Percentiles rank a stretch among this genome's conserved stretches.
phyloP scores from a whole-genome alignment of 2,329 filamentous ascomycete species.

The Mycosphaerella sp. region DNA sequence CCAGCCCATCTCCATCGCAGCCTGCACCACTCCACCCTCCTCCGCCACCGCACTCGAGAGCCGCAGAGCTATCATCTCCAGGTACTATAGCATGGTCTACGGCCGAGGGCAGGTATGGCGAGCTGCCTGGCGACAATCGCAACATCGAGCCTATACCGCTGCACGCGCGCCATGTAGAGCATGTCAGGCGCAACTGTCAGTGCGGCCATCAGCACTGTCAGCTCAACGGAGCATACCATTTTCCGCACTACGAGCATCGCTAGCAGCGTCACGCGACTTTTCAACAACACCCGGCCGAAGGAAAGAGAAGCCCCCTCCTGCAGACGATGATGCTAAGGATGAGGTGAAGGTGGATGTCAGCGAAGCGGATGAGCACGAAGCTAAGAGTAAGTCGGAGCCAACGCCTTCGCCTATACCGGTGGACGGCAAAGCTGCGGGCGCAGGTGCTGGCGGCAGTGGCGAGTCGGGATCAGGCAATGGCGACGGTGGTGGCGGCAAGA shows the following conservation, averaged over 20 bases:
- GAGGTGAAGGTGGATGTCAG: constrained; percentile 39
- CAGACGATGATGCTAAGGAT: constrained; percentile 39
- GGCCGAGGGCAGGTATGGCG: constrained; percentile 61
- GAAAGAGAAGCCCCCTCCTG: constrained; percentile 52
- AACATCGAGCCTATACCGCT: constrained; percentile 28
- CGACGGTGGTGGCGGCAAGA: constrained; percentile 62
- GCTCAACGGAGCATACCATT: constrained; percentile 19
- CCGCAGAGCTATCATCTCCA: background rate
- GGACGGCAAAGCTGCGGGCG: constrained; percentile 56
- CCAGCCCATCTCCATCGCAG: no score
- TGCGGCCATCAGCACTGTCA: constrained; percentile 14
- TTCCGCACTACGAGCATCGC: constrained; percentile 20
- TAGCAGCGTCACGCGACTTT: constrained; percentile 32
- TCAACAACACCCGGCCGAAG: constrained; percentile 42
- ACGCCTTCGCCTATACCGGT: constrained; percentile 47
- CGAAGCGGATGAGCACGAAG: constrained; percentile 39
- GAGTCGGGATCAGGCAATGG: constrained; percentile 34
- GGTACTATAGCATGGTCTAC: constrained; percentile 53
- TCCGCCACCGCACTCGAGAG: background rate
- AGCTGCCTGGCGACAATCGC: constrained; percentile 43
- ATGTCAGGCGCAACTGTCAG: constrained; percentile 24
- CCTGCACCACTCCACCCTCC: no score
- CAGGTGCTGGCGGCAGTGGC: constrained; percentile 47
- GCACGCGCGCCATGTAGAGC: constrained; percentile 25
- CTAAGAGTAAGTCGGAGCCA: constrained; percentile 45